Evolutionary conservation across 2,329 filamentous ascomycete genomes (phyloP).

Genomic region (Penicillium sp.): DNA sequence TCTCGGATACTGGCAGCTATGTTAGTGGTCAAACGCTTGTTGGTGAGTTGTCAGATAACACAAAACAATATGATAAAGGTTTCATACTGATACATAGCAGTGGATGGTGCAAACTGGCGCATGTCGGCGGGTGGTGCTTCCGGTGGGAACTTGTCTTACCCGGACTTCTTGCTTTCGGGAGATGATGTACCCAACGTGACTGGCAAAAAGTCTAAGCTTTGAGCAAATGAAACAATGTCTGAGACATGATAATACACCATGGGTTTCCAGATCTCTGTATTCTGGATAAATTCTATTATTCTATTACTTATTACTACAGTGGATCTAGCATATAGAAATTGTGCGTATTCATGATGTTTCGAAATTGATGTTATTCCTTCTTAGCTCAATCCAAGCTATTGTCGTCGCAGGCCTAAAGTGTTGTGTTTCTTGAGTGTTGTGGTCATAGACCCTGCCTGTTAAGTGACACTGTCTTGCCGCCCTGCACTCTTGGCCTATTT

Average conservation of each 20-base stretch:
- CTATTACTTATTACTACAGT: neutral
- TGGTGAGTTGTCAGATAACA: slow-evolving; percentile 35
- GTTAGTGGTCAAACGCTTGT: slow-evolving; percentile 81
- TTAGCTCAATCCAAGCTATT: too few species aligned
- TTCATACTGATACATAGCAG: slow-evolving; percentile 20
- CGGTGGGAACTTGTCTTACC: slow-evolving; percentile 51
- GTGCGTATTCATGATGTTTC: neutral
- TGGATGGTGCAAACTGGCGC: slow-evolving; percentile 46
- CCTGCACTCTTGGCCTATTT: too few species aligned
- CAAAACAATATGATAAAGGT: neutral
- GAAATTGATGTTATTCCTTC: neutral
- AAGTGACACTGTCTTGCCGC: too few species aligned
- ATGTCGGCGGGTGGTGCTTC: slow-evolving; percentile 31
- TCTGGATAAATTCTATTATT: neutral
- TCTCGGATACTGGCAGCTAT: slow-evolving; percentile 81
- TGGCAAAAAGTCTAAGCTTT: slow-evolving; percentile 57
- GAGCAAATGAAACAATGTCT: neutral
- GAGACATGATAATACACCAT: neutral
- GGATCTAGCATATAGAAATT: neutral
- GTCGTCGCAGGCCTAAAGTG: neutral
- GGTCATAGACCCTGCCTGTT: too few species aligned
- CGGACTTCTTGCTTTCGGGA: slow-evolving; percentile 59
- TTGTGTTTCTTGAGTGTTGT: neutral
- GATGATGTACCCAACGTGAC: slow-evolving; percentile 57
- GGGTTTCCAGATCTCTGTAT: neutral